Percentiles rank a stretch among this genome's conserved stretches.
phyloP scores from a whole-genome alignment of 2,329 filamentous ascomycete genomes.

The Ustilaginoidea virens region DNA sequence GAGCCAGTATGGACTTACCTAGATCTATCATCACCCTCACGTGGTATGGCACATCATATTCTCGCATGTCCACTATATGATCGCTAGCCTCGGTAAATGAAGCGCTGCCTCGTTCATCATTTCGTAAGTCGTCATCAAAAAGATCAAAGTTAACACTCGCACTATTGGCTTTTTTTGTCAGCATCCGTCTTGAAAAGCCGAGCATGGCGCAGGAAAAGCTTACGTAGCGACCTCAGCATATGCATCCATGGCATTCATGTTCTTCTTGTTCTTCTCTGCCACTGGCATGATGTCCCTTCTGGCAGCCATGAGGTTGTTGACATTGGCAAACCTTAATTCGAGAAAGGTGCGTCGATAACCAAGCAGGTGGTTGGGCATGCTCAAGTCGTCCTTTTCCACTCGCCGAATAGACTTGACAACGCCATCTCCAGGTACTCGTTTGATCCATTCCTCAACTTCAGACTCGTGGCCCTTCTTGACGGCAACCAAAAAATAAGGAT shows the following conservation, averaged over 20 bases:
- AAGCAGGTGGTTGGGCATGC: conserved; percentile 88
- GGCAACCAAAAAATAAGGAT: conserved; percentile 89
- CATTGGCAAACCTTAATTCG: conserved; percentile 75
- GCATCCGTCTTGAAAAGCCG: neutral
- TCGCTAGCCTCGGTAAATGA: conserved; percentile 79
- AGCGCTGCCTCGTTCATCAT: conserved; percentile 64
- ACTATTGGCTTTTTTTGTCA: conserved; percentile 23
- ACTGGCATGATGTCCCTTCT: conserved; percentile 74
- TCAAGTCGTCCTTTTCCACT: conserved; percentile 83
- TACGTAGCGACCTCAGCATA: conserved; percentile 92
- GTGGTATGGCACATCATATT: conserved; percentile 98
- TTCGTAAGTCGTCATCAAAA: conserved; percentile 79
- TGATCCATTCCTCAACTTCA: conserved; percentile 92
- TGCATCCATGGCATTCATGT: conserved; percentile 91
- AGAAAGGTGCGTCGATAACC: conserved; percentile 83
- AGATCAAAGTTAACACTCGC: conserved; percentile 78
- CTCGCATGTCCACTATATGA: conserved; percentile 94
- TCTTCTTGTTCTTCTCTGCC: conserved; percentile 93
- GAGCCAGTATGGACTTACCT: conserved; percentile 30
- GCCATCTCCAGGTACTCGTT: conserved; percentile 63
- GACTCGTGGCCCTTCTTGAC: conserved; percentile 76
- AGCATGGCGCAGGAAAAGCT: conserved; percentile 16
- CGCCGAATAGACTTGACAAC: conserved; percentile 63
- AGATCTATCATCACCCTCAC: conserved; percentile 96
- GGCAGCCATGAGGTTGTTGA: conserved; percentile 71